Conservation (phyloP, 2,329 filamentous ascomycete species). For the Akanthomyces uredinophilus region DNA sequence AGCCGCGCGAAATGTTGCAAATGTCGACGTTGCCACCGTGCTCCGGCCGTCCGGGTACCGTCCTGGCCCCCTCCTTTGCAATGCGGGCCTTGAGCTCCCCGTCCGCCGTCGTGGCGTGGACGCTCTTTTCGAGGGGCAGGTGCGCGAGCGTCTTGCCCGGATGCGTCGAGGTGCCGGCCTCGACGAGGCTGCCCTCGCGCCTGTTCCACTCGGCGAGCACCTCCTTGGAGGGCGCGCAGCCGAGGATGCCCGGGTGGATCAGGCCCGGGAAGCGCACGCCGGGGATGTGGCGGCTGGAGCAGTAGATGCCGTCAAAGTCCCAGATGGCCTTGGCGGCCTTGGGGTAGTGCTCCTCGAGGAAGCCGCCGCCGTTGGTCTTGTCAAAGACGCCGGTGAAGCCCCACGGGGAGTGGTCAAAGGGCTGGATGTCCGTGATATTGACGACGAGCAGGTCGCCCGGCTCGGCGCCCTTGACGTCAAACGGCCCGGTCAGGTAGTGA, state of each 20-base stretch:
- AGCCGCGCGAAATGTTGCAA: constrained; percentile 75
- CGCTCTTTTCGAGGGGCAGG: constrained; percentile 66
- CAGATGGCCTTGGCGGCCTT: constrained; percentile 61
- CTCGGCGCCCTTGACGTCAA: constrained; percentile 77
- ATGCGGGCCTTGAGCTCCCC: constrained; percentile 59
- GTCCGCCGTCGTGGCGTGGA: constrained; percentile 64
- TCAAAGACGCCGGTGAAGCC: constrained; percentile 84
- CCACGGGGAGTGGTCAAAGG: constrained; percentile 80
- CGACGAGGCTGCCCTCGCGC: constrained; percentile 75
- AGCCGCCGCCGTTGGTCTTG: constrained; percentile 78
- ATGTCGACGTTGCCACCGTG: constrained; percentile 91
- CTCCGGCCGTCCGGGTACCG: constrained; percentile 78
- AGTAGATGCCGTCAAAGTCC: constrained; percentile 59
- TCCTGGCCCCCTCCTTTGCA: constrained; percentile 73
- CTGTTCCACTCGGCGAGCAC: constrained; percentile 78
- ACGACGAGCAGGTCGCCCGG: constrained; percentile 81
- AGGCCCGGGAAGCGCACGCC: constrained; percentile 83
- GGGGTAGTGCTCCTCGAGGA: constrained; percentile 82
- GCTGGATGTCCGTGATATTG: constrained; percentile 91
- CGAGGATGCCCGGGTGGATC: constrained; percentile 88
- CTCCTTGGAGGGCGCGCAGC: constrained; percentile 76
- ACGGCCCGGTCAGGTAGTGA: constrained; percentile 86
- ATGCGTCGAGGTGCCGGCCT: constrained; percentile 45
- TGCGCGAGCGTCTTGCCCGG: constrained; percentile 67
- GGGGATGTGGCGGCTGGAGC: constrained; percentile 79